A percentile compares a stretch with the other conserved stretches of the same genome.
phyloP scores from a whole-genome alignment of 2,329 filamentous ascomycete genomes.

The Fusarium tricinctum region DNA sequence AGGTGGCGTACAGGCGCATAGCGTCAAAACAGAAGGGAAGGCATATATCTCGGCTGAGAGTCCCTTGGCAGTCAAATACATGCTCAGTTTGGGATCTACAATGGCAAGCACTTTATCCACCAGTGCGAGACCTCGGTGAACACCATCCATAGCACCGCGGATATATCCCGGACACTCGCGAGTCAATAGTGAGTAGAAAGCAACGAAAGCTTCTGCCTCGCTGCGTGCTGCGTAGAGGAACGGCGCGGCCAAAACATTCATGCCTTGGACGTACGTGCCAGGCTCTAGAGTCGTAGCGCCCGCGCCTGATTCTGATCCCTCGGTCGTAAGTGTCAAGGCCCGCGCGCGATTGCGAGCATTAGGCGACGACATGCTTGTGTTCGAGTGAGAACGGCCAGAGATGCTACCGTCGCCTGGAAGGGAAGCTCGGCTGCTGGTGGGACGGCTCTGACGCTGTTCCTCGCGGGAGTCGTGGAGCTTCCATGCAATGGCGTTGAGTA shows the following conservation, averaged over 20 bases:
- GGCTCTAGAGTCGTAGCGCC: slow-evolving; percentile 71
- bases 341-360: slow-evolving; percentile 66
- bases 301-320: slow-evolving; percentile 71
- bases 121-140: slow-evolving; percentile 89
- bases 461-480: slow-evolving; percentile 84
- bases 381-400: slow-evolving; percentile 55
- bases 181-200: slow-evolving; percentile 90
- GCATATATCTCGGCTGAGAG: slow-evolving; percentile 96
- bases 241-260: slow-evolving; percentile 97
- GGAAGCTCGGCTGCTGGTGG: slow-evolving; percentile 56
- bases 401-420: slow-evolving; percentile 53
- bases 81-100: slow-evolving; percentile 88
- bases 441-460: slow-evolving; percentile 58
- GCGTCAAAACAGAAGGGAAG: slow-evolving; percentile 92
- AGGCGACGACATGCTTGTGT: slow-evolving; percentile 59
- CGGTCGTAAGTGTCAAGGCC: slow-evolving; percentile 72
- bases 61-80: slow-evolving; percentile 86
- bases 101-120: slow-evolving; percentile 94
- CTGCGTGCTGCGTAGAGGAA: slow-evolving; percentile 95
- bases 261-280: slow-evolving; percentile 95
- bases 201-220: slow-evolving; percentile 93
- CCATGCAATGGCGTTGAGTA: slow-evolving; percentile 97
- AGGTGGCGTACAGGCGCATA: slow-evolving; percentile 96
- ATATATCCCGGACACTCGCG: slow-evolving; percentile 94
- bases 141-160: slow-evolving; percentile 95